Conservation (phyloP, 2,329 filamentous ascomycete species). For the Aspergillus intermedius region DNA sequence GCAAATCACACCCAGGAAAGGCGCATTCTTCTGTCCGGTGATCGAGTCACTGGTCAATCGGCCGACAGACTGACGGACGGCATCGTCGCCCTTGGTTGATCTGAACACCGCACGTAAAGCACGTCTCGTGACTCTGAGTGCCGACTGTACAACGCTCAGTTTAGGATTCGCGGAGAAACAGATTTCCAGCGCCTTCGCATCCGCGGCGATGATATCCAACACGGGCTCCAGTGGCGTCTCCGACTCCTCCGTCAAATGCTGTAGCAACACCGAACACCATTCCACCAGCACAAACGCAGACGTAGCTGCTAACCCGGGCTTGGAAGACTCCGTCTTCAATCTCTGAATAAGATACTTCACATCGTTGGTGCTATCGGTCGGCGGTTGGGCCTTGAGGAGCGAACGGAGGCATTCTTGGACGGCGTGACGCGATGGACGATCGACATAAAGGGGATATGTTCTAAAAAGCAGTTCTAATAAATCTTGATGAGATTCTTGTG, state of each 20-base stretch:
- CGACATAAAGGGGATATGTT: constrained; percentile 80
- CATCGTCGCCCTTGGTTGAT: constrained; percentile 52
- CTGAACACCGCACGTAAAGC: constrained; percentile 70
- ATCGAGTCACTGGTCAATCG: constrained; percentile 62
- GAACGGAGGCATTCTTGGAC: constrained; percentile 72
- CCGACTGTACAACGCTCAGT: constrained; percentile 62
- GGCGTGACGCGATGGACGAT: constrained; percentile 74
- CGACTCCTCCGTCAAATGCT: constrained; percentile 62
- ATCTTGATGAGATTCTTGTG: constrained; percentile 26
- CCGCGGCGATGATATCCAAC: constrained; percentile 58
- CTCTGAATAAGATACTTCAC: constrained; percentile 56
- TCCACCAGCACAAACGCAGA: constrained; percentile 85
- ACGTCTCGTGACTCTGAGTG: constrained; percentile 69
- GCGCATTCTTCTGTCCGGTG: constrained; percentile 62
- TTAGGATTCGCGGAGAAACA: constrained; percentile 63
- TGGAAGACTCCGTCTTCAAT: constrained; percentile 66
- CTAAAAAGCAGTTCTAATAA: constrained; percentile 71
- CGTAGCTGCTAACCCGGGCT: constrained; percentile 66
- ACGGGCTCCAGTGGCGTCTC: constrained; percentile 54
- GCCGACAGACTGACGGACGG: constrained; percentile 57
- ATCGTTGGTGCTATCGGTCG: constrained; percentile 33
- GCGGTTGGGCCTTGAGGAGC: constrained; percentile 54
- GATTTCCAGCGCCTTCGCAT: constrained; percentile 69
- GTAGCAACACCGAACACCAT: constrained; percentile 77
- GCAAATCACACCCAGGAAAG: constrained; percentile 77